A percentile compares a stretch with the other conserved stretches of the same genome.
These are phyloP conservation scores for Chlorella sp. DNA, from an alignment of 139 green algal genomes.

Conservation along the genomic window DNA sequence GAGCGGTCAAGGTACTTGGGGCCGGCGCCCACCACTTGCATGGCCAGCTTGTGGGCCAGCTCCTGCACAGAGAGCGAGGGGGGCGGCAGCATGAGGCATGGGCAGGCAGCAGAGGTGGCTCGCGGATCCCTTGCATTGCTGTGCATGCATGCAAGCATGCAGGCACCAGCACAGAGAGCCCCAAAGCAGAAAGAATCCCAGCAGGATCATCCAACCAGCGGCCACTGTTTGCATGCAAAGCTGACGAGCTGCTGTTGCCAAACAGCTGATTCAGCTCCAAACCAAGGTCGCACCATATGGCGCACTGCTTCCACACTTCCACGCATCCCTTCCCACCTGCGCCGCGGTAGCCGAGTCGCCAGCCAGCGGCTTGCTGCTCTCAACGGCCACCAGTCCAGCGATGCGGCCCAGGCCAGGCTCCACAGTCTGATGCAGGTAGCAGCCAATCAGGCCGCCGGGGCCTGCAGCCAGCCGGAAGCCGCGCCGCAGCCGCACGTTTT, in stretches of 20 bases:
- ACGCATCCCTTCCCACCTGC: background rate
- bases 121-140: too few species aligned
- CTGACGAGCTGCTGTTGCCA: too few species aligned
- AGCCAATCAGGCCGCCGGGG: conserved; percentile 43
- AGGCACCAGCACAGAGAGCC: too few species aligned
- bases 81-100: too few species aligned
- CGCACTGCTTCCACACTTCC: too few species aligned
- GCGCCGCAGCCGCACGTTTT: conserved; percentile 86
- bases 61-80: conserved; percentile 18
- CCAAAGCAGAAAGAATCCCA: too few species aligned
- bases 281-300: too few species aligned
- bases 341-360: conserved; percentile 7
- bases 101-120: too few species aligned
- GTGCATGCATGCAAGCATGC: too few species aligned
- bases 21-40: conserved; percentile 80
- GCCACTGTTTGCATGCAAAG: too few species aligned
- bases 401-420: conserved; percentile 68
- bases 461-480: conserved; percentile 51
- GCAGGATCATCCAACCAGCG: too few species aligned
- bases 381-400: conserved; percentile 53
- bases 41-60: conserved; percentile 65
- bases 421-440: conserved; percentile 73
- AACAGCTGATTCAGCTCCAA: too few species aligned
- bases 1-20: conserved; percentile 67
- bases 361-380: conserved; percentile 16